A percentile compares a stretch with the other conserved stretches of the same genome.
phyloP scores from a whole-genome alignment of 2,329 filamentous ascomycete species.

The Claviceps monticola region DNA sequence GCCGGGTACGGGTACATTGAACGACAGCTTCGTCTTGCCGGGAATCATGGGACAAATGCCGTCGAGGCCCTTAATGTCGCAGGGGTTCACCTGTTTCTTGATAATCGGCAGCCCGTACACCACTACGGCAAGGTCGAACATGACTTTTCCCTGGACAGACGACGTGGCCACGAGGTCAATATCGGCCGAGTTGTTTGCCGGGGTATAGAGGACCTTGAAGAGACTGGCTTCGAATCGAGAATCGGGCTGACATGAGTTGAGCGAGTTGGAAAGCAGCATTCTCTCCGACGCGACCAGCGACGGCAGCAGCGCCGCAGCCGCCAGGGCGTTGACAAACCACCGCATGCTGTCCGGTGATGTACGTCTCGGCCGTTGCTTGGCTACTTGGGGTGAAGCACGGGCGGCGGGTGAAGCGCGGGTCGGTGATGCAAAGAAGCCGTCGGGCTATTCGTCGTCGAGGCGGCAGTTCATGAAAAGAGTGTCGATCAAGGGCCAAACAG shows the following conservation, averaged over 20 bases:
- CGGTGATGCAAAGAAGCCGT: too few relatives aligned
- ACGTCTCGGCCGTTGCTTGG: neutral
- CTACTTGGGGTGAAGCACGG: neutral
- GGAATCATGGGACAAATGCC: constrained; percentile 85
- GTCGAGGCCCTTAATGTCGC: constrained; percentile 43
- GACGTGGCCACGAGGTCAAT: constrained; percentile 66
- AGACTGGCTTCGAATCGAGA: constrained; percentile 70
- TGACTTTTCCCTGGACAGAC: constrained; percentile 48
- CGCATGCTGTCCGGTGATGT: constrained; percentile 2
- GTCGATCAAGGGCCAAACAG: neutral
- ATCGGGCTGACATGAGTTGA: constrained; percentile 66
- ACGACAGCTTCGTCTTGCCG: constrained; percentile 61
- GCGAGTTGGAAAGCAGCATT: constrained; percentile 40
- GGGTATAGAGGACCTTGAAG: constrained; percentile 66
- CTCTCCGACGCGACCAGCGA: constrained; percentile 3
- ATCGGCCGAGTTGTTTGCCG: constrained; percentile 51
- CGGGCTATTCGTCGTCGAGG: too few relatives aligned
- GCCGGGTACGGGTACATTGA: constrained; percentile 46
- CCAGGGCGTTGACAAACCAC: neutral
- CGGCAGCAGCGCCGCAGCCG: constrained; percentile 4
- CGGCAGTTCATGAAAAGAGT: too few relatives aligned
- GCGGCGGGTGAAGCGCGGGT: neutral
- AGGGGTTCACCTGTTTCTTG: constrained; percentile 55
- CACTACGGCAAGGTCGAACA: constrained; percentile 43
- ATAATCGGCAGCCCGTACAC: constrained; percentile 49